Percentiles rank a stretch among this genome's conserved stretches.
These are phyloP conservation scores for Selaginella moellendorffii DNA, from an alignment of 75 land plant genomes.

Conservation along the genomic window DNA sequence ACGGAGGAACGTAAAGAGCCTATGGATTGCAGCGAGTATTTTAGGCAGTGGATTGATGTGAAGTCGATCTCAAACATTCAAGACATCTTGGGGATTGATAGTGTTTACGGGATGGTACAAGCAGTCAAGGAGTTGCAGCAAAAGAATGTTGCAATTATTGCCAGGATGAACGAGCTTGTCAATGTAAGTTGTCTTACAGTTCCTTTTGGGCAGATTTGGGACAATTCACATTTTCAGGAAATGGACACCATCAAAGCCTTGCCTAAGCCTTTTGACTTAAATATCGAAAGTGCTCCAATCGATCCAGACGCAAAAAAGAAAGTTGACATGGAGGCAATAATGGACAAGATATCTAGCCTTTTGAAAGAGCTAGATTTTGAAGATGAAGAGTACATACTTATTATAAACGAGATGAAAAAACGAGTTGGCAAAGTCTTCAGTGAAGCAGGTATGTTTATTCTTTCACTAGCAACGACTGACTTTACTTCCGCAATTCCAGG, in stretches of 20 bases:
- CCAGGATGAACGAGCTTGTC: neutral
- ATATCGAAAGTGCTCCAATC: neutral
- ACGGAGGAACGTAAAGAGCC: neutral
- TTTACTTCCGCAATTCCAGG: neutral
- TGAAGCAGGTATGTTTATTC: neutral
- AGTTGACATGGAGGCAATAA: neutral
- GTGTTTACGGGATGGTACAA: neutral
- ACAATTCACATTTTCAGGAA: too few species aligned
- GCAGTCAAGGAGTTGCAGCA: neutral
- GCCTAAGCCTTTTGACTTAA: neutral
- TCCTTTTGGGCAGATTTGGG: too few species aligned
- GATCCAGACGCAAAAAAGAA: neutral
- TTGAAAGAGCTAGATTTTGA: neutral
- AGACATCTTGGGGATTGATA: neutral
- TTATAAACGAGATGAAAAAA: neutral
- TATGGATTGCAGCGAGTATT: neutral
- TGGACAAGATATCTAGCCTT: neutral
- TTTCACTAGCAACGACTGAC: too few species aligned
- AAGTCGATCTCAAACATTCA: neutral
- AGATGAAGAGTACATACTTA: neutral
- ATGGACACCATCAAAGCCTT: neutral
- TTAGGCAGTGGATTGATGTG: constrained; percentile 3
- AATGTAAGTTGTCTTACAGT: neutral
- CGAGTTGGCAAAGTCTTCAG: neutral
- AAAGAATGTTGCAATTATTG: neutral